A percentile compares a stretch with the other conserved stretches of the same genome.
Evolutionary conservation across 371 early-diverging fungal genomes (phyloP).

Genomic region (Funneliformis caledonium): DNA sequence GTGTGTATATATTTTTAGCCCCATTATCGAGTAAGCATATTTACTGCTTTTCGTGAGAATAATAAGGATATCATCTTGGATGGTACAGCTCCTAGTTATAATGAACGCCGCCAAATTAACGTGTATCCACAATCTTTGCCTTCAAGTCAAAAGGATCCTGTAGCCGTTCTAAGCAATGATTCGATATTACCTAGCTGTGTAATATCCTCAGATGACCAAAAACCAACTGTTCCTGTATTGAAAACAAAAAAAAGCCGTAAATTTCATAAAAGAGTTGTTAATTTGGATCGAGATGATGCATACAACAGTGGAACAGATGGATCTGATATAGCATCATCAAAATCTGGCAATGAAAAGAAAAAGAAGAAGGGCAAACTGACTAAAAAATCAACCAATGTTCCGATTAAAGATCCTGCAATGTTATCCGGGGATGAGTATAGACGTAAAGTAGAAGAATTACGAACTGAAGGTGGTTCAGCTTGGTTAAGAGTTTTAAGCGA

Average conservation of each 20-base stretch:
- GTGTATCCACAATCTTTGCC: conserved; percentile 13
- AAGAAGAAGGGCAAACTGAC: background rate
- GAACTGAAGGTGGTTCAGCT: conserved; percentile 29
- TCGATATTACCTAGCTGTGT: background rate
- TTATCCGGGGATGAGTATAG: conserved; percentile 33
- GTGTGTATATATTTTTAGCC: conserved; percentile 44
- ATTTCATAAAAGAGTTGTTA: conserved; percentile 33
- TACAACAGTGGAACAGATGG: conserved; percentile 20
- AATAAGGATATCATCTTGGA: conserved; percentile 60
- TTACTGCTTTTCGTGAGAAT: conserved; percentile 55
- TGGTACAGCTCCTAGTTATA: conserved; percentile 59
- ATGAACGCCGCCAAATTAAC: conserved; percentile 53
- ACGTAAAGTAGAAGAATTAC: conserved; percentile 23
- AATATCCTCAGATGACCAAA: conserved; percentile 31
- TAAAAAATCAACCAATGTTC: background rate
- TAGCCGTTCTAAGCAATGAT: conserved; percentile 35
- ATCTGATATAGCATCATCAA: background rate
- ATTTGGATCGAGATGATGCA: conserved; percentile 23
- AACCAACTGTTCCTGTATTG: background rate
- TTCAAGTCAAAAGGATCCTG: conserved; percentile 41
- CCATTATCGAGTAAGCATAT: conserved; percentile 62
- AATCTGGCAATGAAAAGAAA: background rate
- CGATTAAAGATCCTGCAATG: background rate
- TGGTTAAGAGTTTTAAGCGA: conserved; percentile 34
- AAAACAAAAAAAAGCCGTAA: conserved; percentile 14